Conservation (phyloP, 805 yeast species). For the Alloascoidea hylecoeti region DNA sequence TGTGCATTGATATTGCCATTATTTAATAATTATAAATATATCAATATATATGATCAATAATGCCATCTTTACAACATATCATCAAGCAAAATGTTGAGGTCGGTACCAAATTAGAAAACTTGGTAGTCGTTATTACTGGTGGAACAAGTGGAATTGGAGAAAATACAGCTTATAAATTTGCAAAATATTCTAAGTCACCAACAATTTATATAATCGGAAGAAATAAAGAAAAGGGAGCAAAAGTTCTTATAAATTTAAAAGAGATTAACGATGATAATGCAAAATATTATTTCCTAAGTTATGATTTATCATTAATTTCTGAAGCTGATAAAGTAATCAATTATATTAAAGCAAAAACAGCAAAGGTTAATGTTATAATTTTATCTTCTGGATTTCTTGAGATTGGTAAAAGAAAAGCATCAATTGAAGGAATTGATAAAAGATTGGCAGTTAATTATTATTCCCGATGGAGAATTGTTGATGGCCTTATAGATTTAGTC, state of each 20-base stretch:
- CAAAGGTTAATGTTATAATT: constrained; percentile 4
- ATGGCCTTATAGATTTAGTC: constrained; percentile 4
- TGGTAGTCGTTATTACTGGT: constrained; percentile 7
- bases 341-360: constrained; percentile 2
- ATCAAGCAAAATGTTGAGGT: too few relatives aligned
- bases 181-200: constrained; percentile 5
- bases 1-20: too few relatives aligned
- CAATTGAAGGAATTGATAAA: constrained; percentile 6
- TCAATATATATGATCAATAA: too few relatives aligned
- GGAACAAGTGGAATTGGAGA: constrained; percentile 8
- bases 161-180: constrained; percentile 5
- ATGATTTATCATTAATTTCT: not conserved
- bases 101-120: too few relatives aligned
- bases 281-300: constrained; percentile 3
- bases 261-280: constrained; percentile 5
- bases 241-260: constrained; percentile 4
- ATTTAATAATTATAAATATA: too few relatives aligned
- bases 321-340: constrained; percentile 2
- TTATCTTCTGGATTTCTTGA: constrained; percentile 4
- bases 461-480: constrained; percentile 5
- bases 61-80: too few relatives aligned
- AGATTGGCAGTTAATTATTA: constrained; percentile 6
- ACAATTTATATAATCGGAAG: constrained; percentile 6
- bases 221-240: constrained; percentile 3
- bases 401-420: constrained; percentile 7